A percentile compares a stretch with the other conserved stretches of the same genome.
These are phyloP conservation scores for Canavalia ensiformis DNA, from an alignment of 306 rosid species.

Conservation along the genomic window DNA sequence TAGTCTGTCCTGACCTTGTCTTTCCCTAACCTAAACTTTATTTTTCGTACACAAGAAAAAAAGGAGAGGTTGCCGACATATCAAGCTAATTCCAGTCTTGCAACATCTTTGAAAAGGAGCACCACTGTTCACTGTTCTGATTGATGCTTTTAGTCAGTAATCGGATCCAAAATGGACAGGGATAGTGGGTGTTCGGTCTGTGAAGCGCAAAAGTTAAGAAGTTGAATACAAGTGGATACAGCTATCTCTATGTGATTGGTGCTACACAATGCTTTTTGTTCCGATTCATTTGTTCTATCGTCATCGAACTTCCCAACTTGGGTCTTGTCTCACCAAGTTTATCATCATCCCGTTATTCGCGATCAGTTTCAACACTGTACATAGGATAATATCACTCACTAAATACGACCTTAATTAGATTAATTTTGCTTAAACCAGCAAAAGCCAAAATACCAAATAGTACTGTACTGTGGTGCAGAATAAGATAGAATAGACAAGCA, in stretches of 20 bases:
- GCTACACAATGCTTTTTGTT: slow-evolving; percentile 81
- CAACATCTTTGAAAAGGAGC: slow-evolving; percentile 56
- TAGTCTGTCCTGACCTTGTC: background rate
- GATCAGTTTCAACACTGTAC: slow-evolving; percentile 6
- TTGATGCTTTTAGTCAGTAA: slow-evolving; percentile 57
- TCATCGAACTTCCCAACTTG: slow-evolving; percentile 64
- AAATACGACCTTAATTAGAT: slow-evolving; percentile 9
- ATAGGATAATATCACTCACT: background rate
- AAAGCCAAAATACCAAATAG: background rate
- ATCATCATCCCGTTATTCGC: slow-evolving; percentile 34
- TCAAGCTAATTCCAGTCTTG: slow-evolving; percentile 57
- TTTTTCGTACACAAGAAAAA: background rate
- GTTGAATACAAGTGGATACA: slow-evolving; percentile 86
- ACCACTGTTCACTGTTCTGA: slow-evolving; percentile 52
- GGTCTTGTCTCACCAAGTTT: slow-evolving; percentile 58
- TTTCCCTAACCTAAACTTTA: background rate
- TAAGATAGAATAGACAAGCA: background rate
- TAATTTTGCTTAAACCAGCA: background rate
- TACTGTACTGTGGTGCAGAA: slow-evolving; percentile 15
- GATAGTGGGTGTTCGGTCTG: slow-evolving; percentile 77
- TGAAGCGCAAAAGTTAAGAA: slow-evolving; percentile 73
- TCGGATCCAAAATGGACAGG: slow-evolving; percentile 62
- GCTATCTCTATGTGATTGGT: slow-evolving; percentile 68
- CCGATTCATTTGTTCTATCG: slow-evolving; percentile 88
- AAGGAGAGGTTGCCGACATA: slow-evolving; percentile 61